Percentiles rank a stretch among this genome's conserved stretches.
Evolutionary conservation across 2,329 filamentous ascomycete genomes (phyloP).

Genomic region (Ustulina deusta): DNA sequence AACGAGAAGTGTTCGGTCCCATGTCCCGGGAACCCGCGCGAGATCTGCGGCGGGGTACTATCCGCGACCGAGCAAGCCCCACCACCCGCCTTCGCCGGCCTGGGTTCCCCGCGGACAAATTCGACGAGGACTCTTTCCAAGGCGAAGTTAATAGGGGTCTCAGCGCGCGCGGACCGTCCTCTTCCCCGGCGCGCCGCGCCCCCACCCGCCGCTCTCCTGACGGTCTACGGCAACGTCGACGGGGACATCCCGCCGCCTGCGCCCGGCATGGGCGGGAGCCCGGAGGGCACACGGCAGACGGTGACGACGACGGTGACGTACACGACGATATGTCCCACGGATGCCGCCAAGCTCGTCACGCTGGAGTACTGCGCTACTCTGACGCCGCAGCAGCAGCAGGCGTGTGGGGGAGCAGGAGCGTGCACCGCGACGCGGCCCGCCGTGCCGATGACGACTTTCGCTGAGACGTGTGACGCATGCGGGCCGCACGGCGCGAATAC

Average conservation of each 20-base stretch:
- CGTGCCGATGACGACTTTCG: constrained; percentile 49
- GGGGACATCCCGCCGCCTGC: constrained; percentile 51
- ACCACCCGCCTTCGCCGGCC: constrained; percentile 1
- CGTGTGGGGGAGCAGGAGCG: neutral
- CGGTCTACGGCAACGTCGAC: constrained; percentile 57
- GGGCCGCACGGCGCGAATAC: constrained; percentile 50
- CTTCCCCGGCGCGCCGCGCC: constrained; percentile 35
- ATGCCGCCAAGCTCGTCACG: constrained; percentile 50
- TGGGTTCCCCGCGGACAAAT: constrained; percentile 28
- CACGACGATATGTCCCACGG: constrained; percentile 52
- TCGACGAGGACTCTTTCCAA: neutral
- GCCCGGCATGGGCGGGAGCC: constrained; percentile 49
- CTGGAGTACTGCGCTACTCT: constrained; percentile 52
- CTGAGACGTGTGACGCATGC: constrained; percentile 50
- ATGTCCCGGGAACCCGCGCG: constrained; percentile 57
- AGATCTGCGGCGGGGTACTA: constrained; percentile 59
- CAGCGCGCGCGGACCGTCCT: neutral
- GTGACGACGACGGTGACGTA: constrained; percentile 51
- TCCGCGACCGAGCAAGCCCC: constrained; percentile 19
- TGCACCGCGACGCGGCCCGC: no score
- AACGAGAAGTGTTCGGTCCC: constrained; percentile 53
- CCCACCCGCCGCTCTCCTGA: constrained; percentile 53
- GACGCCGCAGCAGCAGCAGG: constrained; percentile 16
- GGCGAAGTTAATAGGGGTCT: neutral
- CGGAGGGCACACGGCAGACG: constrained; percentile 11